Evolutionary conservation across 345 rosid species (phyloP).

Genomic region (Euphorbia lathyris): DNA sequence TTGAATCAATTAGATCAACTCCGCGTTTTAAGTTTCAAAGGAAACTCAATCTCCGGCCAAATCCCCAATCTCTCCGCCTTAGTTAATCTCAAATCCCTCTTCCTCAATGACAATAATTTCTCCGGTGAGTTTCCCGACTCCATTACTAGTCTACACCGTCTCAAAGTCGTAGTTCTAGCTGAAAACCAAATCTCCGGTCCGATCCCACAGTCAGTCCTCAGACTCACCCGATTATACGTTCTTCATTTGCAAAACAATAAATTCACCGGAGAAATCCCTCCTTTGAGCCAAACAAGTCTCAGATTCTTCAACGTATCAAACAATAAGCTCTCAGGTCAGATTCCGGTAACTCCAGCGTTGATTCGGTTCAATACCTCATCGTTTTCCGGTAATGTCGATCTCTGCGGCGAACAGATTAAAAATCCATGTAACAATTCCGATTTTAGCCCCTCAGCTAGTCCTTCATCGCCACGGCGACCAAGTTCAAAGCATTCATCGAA

Average conservation of each 20-base stretch:
- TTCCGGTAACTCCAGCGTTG: constrained; percentile 65
- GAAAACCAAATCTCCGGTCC: constrained; percentile 60
- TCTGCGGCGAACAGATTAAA: constrained; percentile 70
- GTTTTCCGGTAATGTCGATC: constrained; percentile 50
- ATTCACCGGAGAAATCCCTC: constrained; percentile 63
- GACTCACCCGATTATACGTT: constrained; percentile 56
- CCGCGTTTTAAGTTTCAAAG: constrained; percentile 84
- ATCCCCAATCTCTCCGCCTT: constrained; percentile 65
- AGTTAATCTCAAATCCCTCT: constrained; percentile 75
- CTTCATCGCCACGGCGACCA: constrained; percentile 17
- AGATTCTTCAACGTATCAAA: constrained; percentile 78
- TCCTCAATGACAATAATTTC: constrained; percentile 62
- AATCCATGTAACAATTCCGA: constrained; percentile 39
- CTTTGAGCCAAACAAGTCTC: constrained; percentile 73
- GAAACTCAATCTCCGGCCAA: constrained; percentile 72
- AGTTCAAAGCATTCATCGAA: constrained; percentile 22
- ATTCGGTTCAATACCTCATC: constrained; percentile 67
- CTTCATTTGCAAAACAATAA: constrained; percentile 58
- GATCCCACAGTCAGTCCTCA: constrained; percentile 57
- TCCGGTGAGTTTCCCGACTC: constrained; percentile 72
- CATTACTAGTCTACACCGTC: constrained; percentile 59
- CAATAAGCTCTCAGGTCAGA: constrained; percentile 65
- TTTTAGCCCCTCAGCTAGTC: constrained; percentile 32
- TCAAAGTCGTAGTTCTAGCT: constrained; percentile 59
- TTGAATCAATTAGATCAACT: constrained; percentile 74